Evolutionary conservation across 208 protist species (phyloP), one percentile per base, ranked within the genome.

Genomic region (Naegleria gruberi): DNA sequence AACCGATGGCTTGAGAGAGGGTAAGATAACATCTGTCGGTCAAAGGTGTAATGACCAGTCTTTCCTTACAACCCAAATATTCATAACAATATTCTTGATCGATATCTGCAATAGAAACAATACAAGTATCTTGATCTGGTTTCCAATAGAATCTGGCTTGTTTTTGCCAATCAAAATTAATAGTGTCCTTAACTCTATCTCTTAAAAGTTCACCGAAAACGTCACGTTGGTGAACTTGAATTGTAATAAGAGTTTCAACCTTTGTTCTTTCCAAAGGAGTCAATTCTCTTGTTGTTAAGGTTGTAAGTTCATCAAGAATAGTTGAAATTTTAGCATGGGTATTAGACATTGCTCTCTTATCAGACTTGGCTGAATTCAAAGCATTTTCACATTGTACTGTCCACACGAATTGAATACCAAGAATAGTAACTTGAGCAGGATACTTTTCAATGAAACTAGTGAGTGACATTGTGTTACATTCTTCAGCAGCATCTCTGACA

Each of bases 11-110:
- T 92, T 99, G 97, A 41, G 97, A 98, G 26, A 99, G 94, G 41
- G 98, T 99, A 83, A 98, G 97, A 92, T 98, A 98, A 94, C 97
- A 98, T 65, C 97, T 94, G 94, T 98, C 96, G 26, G 97, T 98
- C 34, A 98, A 92, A 87, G 96, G 96, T 17, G 97, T 98, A 90
- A 97, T 97, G 81, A 98, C 96, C 34, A 98, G 95, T 86, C 97
- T 95, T 92, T 97, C 96, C 94, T 97, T 98, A 77, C 97, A 96
- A 84, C 97, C 97, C 41, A 98, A 93, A 93, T 98, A 98, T 93
- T 98, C 97, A 92, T 98, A 97, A 93, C 96, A 97, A 95, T 98
- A 98, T 94, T 97, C 94, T 46, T 96, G 97, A 90, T 97, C 96
- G 17, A 96, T 96, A 91, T 98, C 96, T 74, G 96, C 96, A 90